Conservation (phyloP, 2,329 filamentous ascomycete species). For the Alternaria alternata region DNA sequence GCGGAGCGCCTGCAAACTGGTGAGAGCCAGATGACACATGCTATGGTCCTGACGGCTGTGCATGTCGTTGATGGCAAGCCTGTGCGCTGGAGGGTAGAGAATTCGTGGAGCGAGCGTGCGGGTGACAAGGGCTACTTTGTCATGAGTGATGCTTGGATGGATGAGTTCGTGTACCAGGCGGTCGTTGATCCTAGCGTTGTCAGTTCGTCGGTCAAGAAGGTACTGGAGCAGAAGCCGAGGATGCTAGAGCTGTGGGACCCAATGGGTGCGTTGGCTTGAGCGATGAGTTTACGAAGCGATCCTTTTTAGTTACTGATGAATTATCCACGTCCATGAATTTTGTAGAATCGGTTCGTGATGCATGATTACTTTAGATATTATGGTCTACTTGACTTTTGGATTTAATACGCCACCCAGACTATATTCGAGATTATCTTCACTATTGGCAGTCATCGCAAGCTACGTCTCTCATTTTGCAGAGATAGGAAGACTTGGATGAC, state of each 20-base stretch:
- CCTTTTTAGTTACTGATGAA: neutral
- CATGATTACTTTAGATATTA: neutral
- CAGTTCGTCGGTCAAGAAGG: constrained; percentile 70
- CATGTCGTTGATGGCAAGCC: constrained; percentile 74
- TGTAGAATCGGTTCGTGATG: neutral
- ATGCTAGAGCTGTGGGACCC: constrained; percentile 75
- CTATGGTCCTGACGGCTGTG: constrained; percentile 89
- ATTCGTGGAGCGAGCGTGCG: constrained; percentile 76
- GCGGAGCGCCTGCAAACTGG: constrained; percentile 75
- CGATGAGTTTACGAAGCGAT: neutral
- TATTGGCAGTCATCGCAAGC: neutral
- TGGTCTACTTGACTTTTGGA: neutral
- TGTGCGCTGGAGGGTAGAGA: constrained; percentile 86
- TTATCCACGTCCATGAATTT: neutral
- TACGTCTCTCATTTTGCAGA: neutral
- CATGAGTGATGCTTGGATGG: constrained; percentile 76
- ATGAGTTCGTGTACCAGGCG: constrained; percentile 81
- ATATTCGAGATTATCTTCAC: neutral
- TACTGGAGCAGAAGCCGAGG: constrained; percentile 74
- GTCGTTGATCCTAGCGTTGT: constrained; percentile 75
- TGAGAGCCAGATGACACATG: constrained; percentile 87
- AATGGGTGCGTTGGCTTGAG: constrained; percentile 73
- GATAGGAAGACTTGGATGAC: neutral
- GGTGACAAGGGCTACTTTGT: constrained; percentile 88
- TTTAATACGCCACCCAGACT: neutral